phyloP scores from a whole-genome alignment of 371 early-diverging fungal genomes.

The Umbelopsis sp. region DNA sequence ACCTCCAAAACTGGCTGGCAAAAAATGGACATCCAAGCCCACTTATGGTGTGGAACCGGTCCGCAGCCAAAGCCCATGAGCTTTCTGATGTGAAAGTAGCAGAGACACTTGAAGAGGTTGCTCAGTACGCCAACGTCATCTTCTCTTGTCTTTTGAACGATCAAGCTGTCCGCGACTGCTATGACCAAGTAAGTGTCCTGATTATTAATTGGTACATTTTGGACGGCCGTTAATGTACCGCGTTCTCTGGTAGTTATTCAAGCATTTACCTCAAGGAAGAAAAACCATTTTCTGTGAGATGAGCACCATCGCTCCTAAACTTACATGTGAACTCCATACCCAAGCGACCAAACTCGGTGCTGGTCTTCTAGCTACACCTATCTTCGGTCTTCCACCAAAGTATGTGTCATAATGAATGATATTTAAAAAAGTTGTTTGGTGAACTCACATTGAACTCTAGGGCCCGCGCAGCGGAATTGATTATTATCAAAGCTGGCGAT shows the following conservation, averaged over 20 bases:
- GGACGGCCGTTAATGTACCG: neutral
- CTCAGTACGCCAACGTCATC: conserved; percentile 46
- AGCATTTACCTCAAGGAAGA: conserved; percentile 25
- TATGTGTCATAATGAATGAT: too few species aligned
- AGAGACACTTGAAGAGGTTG: conserved; percentile 32
- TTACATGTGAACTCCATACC: conserved; percentile 23
- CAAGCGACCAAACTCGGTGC: conserved; percentile 23
- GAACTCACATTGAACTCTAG: neutral
- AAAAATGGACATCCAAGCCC: conserved; percentile 21
- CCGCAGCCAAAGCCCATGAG: conserved; percentile 37
- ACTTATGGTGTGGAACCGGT: conserved; percentile 58
- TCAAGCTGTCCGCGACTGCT: conserved; percentile 36
- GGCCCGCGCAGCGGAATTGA: conserved; percentile 35
- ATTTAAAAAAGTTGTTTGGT: neutral
- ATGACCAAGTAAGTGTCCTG: conserved; percentile 29
- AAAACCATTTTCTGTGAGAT: conserved; percentile 45
- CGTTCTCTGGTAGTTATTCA: neutral
- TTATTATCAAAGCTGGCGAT: conserved; percentile 37
- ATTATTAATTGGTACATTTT: neutral
- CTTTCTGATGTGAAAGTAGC: conserved; percentile 35
- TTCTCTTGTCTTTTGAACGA: conserved; percentile 57
- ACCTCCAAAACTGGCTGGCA: conserved; percentile 20
- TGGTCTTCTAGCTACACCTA: conserved; percentile 39
- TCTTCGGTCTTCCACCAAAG: conserved; percentile 47
- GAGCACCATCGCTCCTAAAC: conserved; percentile 42